phyloP scores from a whole-genome alignment of 1,139 yeast genomes.

The Zygosaccharomyces pseudobailii region DNA sequence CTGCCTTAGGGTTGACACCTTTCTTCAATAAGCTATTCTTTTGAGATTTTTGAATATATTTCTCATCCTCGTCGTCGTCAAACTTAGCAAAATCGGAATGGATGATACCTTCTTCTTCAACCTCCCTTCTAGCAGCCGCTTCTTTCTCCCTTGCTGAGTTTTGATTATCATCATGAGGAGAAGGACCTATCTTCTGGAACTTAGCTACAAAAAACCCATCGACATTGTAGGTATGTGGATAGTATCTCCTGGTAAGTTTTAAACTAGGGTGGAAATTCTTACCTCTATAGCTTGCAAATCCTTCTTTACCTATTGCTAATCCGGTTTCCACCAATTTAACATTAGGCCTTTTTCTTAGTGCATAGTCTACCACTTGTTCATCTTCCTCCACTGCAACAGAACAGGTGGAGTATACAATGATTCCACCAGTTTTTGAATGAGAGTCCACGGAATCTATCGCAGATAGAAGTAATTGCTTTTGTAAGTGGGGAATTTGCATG shows the following conservation, averaged over 20 bases:
- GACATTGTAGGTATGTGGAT: slow-evolving; percentile 97
- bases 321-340: slow-evolving; percentile 93
- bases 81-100: slow-evolving; percentile 82
- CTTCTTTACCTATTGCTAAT: slow-evolving; percentile 92
- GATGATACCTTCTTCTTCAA: slow-evolving; percentile 69
- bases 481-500: slow-evolving; percentile 93
- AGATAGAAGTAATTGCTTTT: slow-evolving; percentile 84
- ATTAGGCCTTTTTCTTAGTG: slow-evolving; percentile 91
- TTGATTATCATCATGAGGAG: slow-evolving; percentile 77
- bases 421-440: slow-evolving; percentile 84
- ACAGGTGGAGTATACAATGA: slow-evolving; percentile 95
- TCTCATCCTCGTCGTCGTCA: slow-evolving; percentile 70
- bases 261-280: slow-evolving; percentile 78
- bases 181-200: slow-evolving; percentile 83
- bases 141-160: slow-evolving; percentile 91
- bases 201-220: slow-evolving; percentile 98
- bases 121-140: slow-evolving; percentile 69
- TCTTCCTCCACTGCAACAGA: slow-evolving; percentile 98
- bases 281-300: slow-evolving; percentile 90
- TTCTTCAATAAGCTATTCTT: slow-evolving; percentile 69
- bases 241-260: slow-evolving; percentile 84
- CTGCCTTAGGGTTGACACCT: slow-evolving; percentile 68
- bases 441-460: slow-evolving; percentile 98
- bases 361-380: slow-evolving; percentile 98
- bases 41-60: slow-evolving; percentile 67